Percentiles rank a stretch among this genome's conserved stretches.
These are phyloP conservation scores for Populus alba DNA, from an alignment of 345 rosid genomes.

Conservation along the genomic window DNA sequence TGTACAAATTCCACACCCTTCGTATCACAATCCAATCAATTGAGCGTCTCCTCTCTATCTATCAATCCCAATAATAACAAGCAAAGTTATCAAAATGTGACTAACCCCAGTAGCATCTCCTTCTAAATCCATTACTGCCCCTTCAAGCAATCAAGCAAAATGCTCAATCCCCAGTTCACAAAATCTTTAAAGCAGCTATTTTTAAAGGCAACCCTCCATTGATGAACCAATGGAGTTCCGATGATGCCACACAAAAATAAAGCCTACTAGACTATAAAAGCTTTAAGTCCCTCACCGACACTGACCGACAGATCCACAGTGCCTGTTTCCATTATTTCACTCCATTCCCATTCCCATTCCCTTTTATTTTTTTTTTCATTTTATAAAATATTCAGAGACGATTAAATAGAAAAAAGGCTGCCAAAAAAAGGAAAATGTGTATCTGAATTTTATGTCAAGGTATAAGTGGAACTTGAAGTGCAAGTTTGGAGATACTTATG, in stretches of 20 bases:
- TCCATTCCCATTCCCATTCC: not conserved
- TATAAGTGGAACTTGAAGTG: not conserved
- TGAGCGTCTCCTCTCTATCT: not conserved
- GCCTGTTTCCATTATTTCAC: not conserved
- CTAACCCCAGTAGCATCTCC: slow-evolving; percentile 21
- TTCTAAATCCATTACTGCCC: slow-evolving; percentile 12
- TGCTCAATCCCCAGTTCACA: not conserved
- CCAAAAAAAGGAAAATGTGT: not conserved
- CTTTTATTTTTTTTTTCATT: not conserved
- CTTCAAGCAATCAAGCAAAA: not conserved
- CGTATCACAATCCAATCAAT: not conserved
- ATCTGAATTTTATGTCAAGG: not conserved
- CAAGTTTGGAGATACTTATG: not conserved
- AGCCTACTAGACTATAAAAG: not conserved
- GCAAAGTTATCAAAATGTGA: not conserved
- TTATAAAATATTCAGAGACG: not conserved
- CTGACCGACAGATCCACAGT: slow-evolving; percentile 14
- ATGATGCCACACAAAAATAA: not conserved
- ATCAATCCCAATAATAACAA: not conserved
- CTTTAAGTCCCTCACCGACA: slow-evolving; percentile 3
- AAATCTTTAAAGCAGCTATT: not conserved
- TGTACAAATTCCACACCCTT: not conserved
- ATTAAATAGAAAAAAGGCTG: not conserved
- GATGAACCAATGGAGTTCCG: not conserved
- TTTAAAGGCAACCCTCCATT: not conserved